phyloP scores from a whole-genome alignment of 1,284 basidiomycete genomes.

The Athelia sp. region DNA sequence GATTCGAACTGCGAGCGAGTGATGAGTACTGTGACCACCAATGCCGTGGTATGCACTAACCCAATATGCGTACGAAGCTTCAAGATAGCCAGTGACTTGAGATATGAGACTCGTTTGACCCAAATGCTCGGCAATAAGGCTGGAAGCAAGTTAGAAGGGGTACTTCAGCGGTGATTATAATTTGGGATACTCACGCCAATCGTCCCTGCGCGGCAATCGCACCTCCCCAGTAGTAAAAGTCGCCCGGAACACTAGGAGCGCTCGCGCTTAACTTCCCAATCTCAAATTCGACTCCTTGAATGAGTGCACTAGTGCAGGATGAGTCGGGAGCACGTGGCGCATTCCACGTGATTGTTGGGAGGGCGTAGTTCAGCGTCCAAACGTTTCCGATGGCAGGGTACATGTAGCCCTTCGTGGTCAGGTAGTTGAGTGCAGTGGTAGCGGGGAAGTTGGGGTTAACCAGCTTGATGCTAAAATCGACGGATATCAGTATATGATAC shows the following conservation, averaged over 20 bases:
- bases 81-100: constrained; percentile 19
- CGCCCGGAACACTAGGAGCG: constrained; percentile 17
- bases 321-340: constrained; percentile 24
- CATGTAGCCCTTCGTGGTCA: constrained; percentile 30
- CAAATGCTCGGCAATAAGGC: constrained; percentile 27
- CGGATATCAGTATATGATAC: neutral
- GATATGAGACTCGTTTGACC: constrained; percentile 24
- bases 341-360: constrained; percentile 27
- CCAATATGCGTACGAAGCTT: constrained; percentile 16
- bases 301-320: constrained; percentile 21
- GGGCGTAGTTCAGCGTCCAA: constrained; percentile 24
- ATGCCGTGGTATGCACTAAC: constrained; percentile 7
- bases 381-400: constrained; percentile 25
- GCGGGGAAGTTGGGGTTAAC: constrained; percentile 19
- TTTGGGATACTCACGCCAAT: constrained; percentile 17
- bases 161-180: too few species aligned
- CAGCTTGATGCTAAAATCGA: constrained; percentile 15
- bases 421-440: constrained; percentile 22
- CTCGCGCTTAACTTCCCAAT: constrained; percentile 21
- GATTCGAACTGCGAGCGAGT: constrained; percentile 17
- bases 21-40: neutral
- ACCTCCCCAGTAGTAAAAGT: constrained; percentile 30
- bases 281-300: constrained; percentile 28
- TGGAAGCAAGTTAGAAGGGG: constrained; percentile 2
- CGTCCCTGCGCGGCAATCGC: constrained; percentile 21